Evolutionary conservation across 805 yeast species (phyloP).

Genomic region (Candida tammaniensis): DNA sequence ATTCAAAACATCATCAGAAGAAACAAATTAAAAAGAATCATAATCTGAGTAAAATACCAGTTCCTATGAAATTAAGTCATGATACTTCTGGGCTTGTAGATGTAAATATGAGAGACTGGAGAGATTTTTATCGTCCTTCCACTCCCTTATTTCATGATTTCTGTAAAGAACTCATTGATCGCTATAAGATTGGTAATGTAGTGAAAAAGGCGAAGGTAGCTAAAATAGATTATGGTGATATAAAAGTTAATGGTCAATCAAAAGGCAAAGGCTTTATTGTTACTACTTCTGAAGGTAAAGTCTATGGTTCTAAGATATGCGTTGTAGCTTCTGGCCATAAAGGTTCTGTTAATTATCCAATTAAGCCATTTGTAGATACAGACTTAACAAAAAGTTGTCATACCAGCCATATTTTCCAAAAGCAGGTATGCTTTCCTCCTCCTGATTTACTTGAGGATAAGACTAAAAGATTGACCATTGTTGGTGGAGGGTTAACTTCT

Average conservation of each 20-base stretch:
- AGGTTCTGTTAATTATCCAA: constrained; percentile 25
- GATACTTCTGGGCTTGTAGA: constrained; percentile 36
- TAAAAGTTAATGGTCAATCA: constrained; percentile 21
- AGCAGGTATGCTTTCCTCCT: constrained; percentile 22
- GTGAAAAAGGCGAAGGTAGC: constrained; percentile 34
- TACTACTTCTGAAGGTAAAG: constrained; percentile 26
- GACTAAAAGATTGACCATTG: constrained; percentile 22
- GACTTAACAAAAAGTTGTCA: constrained; percentile 24
- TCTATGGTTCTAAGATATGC: constrained; percentile 32
- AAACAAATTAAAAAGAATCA: constrained; percentile 10
- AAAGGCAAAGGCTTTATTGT: constrained; percentile 32
- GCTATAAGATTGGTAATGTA: constrained; percentile 28
- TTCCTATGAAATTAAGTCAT: constrained; percentile 19
- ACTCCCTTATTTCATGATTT: constrained; percentile 38
- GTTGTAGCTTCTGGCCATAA: constrained; percentile 36
- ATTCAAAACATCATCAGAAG: constrained; percentile 41
- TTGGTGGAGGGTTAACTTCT: constrained; percentile 47
- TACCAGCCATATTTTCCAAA: constrained; percentile 32
- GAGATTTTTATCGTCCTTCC: constrained; percentile 44
- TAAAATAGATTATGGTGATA: constrained; percentile 26
- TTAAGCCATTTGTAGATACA: constrained; percentile 17
- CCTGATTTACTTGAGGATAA: background rate
- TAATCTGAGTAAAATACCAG: constrained; percentile 15
- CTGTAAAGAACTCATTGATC: constrained; percentile 29
- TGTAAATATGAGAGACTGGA: constrained; percentile 42